phyloP scores from a whole-genome alignment of 495 filamentous ascomycete species.

The Penicillium macrosclerotiorum region DNA sequence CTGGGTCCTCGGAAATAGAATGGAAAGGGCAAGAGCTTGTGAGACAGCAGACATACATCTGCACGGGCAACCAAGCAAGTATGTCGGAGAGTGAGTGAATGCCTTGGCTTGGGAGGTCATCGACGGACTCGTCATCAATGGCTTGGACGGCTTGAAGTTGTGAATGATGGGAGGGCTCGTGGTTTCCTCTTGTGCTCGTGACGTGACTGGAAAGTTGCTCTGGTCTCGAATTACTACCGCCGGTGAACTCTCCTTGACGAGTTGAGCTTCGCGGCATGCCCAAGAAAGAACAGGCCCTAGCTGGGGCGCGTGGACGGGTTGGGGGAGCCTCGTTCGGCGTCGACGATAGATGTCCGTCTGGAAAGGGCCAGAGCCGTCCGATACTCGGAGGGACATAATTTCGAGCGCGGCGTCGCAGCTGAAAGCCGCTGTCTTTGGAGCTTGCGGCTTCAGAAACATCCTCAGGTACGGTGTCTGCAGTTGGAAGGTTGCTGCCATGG shows the following conservation, averaged over 20 bases:
- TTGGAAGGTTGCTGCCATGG: constrained; percentile 23
- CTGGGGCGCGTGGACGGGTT: background rate
- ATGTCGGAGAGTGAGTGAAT: background rate
- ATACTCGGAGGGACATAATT: background rate
- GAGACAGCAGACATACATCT: constrained; percentile 22
- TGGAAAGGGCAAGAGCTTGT: background rate
- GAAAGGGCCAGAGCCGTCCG: constrained; percentile 1
- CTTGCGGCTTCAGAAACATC: background rate
- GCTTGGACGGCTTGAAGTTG: background rate
- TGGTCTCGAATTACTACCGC: too few relatives aligned
- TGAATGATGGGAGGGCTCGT: background rate
- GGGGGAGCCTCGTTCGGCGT: background rate
- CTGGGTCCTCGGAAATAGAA: constrained; percentile 1
- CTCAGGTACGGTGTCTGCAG: constrained; percentile 12
- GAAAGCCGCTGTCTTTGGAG: background rate
- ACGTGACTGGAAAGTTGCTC: background rate
- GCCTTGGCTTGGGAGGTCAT: background rate
- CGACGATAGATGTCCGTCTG: background rate
- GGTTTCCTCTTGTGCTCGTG: background rate
- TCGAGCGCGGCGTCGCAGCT: background rate
- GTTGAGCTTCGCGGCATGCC: constrained; percentile 5
- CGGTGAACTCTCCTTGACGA: constrained; percentile 7
- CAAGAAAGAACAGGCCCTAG: constrained; percentile 5
- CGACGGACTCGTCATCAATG: background rate
- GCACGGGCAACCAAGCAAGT: constrained; percentile 10